Conservation (phyloP, 306 rosid genomes). For the Echinosophora koreensis region DNA sequence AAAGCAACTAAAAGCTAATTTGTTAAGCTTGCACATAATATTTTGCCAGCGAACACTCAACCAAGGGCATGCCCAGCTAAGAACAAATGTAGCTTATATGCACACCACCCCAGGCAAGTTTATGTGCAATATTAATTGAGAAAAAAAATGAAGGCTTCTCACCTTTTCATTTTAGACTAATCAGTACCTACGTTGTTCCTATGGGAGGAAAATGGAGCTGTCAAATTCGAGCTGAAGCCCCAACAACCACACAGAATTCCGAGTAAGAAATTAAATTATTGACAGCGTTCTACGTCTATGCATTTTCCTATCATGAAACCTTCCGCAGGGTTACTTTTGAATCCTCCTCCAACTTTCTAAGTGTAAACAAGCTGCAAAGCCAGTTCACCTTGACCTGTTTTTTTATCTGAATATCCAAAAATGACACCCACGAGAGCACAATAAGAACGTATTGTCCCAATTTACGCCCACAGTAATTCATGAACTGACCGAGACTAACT, state of each 20-base stretch:
- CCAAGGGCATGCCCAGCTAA: not conserved
- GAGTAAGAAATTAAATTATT: conserved; percentile 38
- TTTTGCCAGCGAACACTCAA: conserved; percentile 23
- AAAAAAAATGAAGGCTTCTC: conserved; percentile 22
- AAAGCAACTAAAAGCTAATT: conserved; percentile 29
- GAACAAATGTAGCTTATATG: too few relatives aligned
- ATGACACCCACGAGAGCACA: conserved; percentile 37
- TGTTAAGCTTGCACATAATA: conserved; percentile 45
- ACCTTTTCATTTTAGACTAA: conserved; percentile 37
- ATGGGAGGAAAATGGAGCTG: conserved; percentile 51
- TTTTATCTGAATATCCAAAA: conserved; percentile 37
- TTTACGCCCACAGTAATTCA: conserved; percentile 35
- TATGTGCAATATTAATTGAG: not conserved
- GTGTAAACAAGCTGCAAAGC: conserved; percentile 28
- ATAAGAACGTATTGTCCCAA: conserved; percentile 24
- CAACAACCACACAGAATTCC: conserved; percentile 49
- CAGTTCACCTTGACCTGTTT: conserved; percentile 33
- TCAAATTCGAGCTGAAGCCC: conserved; percentile 54
- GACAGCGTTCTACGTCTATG: conserved; percentile 41
- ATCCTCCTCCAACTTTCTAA: conserved; percentile 37
- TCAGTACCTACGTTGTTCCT: conserved; percentile 45
- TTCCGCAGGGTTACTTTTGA: conserved; percentile 40
- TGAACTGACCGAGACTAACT: conserved; percentile 40
- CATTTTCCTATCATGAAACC: conserved; percentile 37
- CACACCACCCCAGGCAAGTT: conserved; percentile 18